Conservation (phyloP, 805 yeast species). For the Ogataea paraovalis region DNA sequence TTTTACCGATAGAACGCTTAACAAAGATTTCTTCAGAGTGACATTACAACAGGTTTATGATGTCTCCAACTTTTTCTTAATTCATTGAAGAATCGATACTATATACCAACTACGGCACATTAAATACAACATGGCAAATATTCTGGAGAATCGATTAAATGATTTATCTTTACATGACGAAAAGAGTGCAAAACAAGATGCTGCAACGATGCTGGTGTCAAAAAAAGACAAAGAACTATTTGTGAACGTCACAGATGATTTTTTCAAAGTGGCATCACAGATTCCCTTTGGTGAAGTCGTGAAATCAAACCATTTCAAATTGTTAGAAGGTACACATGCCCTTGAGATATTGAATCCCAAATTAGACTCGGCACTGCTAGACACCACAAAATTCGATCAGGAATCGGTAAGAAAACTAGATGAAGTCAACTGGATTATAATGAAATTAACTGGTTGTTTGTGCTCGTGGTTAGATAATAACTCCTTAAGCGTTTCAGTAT, state of each 20-base stretch:
- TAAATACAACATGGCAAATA: not conserved
- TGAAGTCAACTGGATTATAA: slow-evolving; percentile 48
- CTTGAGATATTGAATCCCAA: slow-evolving; percentile 68
- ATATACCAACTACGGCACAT: not conserved
- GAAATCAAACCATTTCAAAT: slow-evolving; percentile 54
- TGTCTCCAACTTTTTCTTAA: not conserved
- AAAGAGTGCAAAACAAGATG: not conserved
- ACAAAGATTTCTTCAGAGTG: not conserved
- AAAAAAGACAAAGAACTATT: slow-evolving; percentile 1
- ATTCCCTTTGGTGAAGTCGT: slow-evolving; percentile 50
- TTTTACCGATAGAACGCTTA: not conserved
- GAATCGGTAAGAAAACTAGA: slow-evolving; percentile 30
- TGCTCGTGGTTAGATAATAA: slow-evolving; percentile 76
- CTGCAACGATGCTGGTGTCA: not conserved
- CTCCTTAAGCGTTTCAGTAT: slow-evolving; percentile 69
- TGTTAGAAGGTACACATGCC: slow-evolving; percentile 85
- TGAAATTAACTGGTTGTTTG: slow-evolving; percentile 48
- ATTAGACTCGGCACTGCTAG: slow-evolving; percentile 75
- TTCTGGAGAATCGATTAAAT: not conserved
- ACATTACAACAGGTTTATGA: not conserved
- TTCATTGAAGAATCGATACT: not conserved
- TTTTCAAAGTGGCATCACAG: slow-evolving; percentile 35
- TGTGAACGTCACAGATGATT: slow-evolving; percentile 54
- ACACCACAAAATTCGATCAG: slow-evolving; percentile 43
- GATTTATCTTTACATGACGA: not conserved